phyloP scores from a whole-genome alignment of 306 rosid genomes.

The Lathyrus sativus region DNA sequence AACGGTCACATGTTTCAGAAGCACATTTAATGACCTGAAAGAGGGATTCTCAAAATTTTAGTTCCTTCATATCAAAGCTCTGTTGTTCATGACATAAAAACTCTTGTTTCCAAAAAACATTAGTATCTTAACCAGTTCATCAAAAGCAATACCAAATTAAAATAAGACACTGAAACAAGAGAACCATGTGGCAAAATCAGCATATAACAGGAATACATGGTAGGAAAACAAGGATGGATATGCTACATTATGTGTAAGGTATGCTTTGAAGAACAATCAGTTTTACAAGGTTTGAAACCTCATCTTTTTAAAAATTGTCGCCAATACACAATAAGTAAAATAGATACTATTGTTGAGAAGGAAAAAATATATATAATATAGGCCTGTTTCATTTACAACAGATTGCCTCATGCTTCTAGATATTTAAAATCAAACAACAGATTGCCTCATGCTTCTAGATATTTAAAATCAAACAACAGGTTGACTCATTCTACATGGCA shows the following conservation, averaged over 20 bases:
- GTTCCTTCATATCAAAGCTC: constrained; percentile 32
- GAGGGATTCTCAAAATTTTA: constrained; percentile 36
- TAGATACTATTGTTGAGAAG: constrained; percentile 1
- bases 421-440: constrained; percentile 11
- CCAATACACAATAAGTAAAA: neutral
- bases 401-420: constrained; percentile 7
- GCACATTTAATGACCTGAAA: constrained; percentile 78
- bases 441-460: constrained; percentile 10
- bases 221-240: constrained; percentile 11
- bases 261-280: neutral
- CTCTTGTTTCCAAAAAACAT: constrained; percentile 18
- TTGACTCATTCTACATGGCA: neutral
- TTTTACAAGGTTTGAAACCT: neutral
- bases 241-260: neutral
- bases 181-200: constrained; percentile 15
- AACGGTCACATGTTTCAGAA: constrained; percentile 70
- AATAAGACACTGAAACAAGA: constrained; percentile 24
- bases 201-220: neutral
- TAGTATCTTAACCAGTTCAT: constrained; percentile 1
- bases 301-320: neutral
- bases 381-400: constrained; percentile 14
- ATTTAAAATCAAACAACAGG: constrained; percentile 13
- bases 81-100: neutral
- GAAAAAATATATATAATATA: neutral
- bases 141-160: constrained; percentile 2